Evolutionary conservation across 2,329 filamentous ascomycete genomes (phyloP).

Genomic region (Exophiala viscosa): DNA sequence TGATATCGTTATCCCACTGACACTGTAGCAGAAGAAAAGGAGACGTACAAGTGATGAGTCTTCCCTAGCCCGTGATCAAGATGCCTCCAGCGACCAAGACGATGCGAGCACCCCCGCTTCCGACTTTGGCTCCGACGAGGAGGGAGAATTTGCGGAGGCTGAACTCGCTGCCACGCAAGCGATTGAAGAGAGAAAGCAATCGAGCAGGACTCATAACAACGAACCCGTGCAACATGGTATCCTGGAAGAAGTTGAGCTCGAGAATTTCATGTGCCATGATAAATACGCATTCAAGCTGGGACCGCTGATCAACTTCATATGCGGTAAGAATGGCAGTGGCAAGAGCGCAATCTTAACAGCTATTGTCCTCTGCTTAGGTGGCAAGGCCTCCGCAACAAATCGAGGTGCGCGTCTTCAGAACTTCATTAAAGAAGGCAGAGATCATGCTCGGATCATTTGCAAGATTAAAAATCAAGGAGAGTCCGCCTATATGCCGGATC

Average conservation of each 20-base stretch:
- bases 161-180: conserved; percentile 64
- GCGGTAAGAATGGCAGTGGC: conserved; percentile 94
- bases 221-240: conserved; percentile 77
- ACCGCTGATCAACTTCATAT: conserved; percentile 94
- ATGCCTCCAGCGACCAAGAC: conserved; percentile 14
- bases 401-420: conserved; percentile 83
- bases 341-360: conserved; percentile 95
- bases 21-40: conserved; percentile 19
- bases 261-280: conserved; percentile 95
- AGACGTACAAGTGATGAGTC: conserved; percentile 25
- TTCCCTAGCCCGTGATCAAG: conserved; percentile 1
- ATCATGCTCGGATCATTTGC: conserved; percentile 70
- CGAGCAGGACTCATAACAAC: conserved; percentile 60
- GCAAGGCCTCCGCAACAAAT: conserved; percentile 88
- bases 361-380: conserved; percentile 88
- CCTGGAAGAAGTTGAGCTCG: conserved; percentile 78
- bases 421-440: conserved; percentile 84
- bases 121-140: conserved; percentile 18
- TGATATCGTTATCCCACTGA: conserved; percentile 8
- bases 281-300: conserved; percentile 80
- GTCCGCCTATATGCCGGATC: conserved; percentile 75
- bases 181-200: conserved; percentile 49
- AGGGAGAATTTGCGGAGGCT: conserved; percentile 31
- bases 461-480: conserved; percentile 86
- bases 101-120: conserved; percentile 22